Evolutionary conservation across 345 rosid species (phyloP), one percentile per base, ranked within the genome.

Genomic region (Gossypium raimondii): DNA sequence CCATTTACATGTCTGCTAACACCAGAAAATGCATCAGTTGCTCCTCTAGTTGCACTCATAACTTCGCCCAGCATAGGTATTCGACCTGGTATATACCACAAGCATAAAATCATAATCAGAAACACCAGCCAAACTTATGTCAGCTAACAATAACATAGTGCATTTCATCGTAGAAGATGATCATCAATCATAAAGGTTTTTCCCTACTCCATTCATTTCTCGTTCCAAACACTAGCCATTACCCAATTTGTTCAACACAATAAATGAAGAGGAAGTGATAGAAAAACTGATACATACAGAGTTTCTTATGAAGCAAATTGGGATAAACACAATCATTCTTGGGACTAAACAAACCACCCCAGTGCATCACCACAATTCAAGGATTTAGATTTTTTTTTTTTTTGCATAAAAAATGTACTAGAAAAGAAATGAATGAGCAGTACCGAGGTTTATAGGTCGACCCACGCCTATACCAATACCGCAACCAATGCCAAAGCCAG

Each of bases 401-500:
- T 50, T 9, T 14, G 25, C 22, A 57, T 25, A 38, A 64, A 41
- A 38, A 64, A 34, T 17, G 50, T 20, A 58, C 25, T 57, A 9
- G 20, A 20, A 57, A n/a, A 57, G 3, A 61, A 2, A 8, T 11
- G 57, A 22, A 63, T 41, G 24, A 61, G 43, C 56, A 38, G 14
- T 89, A 96, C 99, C 93, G 48, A 90, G 82, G 81, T 96, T 88
- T 61, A 90, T 75, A 48, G 97, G 98, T 2, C 87, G 80, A 11
- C 97, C 98, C 74, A 82, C 87, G 48, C 99, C 99, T 63, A 95
- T 91, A 72, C 97, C 99, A 79, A 90, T 77, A 44, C 98, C 99
- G 48, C 99, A 93, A 70, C 99, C 99, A 17, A 95, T 52, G 75
- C 99, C 99, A 75, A 95, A 91, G 70, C 98, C 98, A 0, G 98